Base-by-base conservation (phyloP, 148 eudicot species). In the Diospyros kaki region DNA sequence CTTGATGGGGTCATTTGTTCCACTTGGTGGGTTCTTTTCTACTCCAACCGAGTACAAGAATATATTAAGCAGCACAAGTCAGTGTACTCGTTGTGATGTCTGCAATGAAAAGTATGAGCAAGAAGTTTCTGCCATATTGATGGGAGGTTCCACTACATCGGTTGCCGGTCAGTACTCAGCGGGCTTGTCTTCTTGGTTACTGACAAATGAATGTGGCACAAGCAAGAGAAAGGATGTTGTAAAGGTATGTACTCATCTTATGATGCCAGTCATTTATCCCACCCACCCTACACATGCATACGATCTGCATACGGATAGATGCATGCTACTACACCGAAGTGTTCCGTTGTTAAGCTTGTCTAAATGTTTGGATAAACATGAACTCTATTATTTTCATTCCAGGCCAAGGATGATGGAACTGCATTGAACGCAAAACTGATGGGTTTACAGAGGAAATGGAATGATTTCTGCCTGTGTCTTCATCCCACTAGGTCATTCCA, bases 1-100 rank as follows among this genome's bases (percentile, higher is more conserved):
- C 83, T 90, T 95, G 86, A 83, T 92, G 96, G 92, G 92, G 80
- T 95, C 99, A 69, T 95, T 95, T 85, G 94, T 95, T 82, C 99
- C 97, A 63, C 85, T 95, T 85, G 99, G 96, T 68, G 99, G 99
- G 56, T 95, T 90, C 85, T 93, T 92, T 76, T 69, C 97, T 61
- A 76, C 83, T 54, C 88, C 91, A 68, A 83, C 96, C 4, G 96
- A 95, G 68, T 76, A 78, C 78, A 78, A 82, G 50, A 71, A 75
- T 75, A 76, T 86, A 7, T 65, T 73, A 39, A 66, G 79, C 59
- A 75, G 60, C 75, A 75, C 76, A 67, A 79, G 76, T 67, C 86
- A 75, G 72, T 70, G 84, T 45, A 64, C 79, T 68, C 86, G 83
- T 11, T 92, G 97, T 75, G 69, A 56, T 61, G 53, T 78, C 51